These are phyloP conservation scores for Carpinus fangiana DNA, from an alignment of 306 rosid species.

Conservation along the genomic window DNA sequence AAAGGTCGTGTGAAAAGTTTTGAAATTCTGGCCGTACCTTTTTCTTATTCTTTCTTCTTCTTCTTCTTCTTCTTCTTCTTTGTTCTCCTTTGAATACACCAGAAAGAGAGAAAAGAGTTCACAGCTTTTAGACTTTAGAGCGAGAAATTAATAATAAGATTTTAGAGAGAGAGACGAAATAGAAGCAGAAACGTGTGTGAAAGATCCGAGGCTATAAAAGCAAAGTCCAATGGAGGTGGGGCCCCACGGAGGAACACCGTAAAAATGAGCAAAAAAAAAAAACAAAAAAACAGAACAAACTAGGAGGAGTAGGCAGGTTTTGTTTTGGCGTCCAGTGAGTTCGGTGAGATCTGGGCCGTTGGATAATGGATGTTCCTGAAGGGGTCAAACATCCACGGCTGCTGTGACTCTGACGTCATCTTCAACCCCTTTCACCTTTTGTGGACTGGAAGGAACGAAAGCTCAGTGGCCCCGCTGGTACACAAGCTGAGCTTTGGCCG, in stretches of 20 bases:
- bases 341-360: conserved; percentile 35
- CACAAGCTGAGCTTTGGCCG: conserved; percentile 17
- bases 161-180: conserved; percentile 28
- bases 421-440: conserved; percentile 29
- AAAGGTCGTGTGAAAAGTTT: conserved; percentile 8
- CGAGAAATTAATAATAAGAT: not conserved
- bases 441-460: conserved; percentile 30
- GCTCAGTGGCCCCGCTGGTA: conserved; percentile 15
- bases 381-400: conserved; percentile 38
- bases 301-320: conserved; percentile 8
- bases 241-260: not conserved
- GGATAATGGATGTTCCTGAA: conserved; percentile 15
- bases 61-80: conserved; percentile 1
- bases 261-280: not conserved
- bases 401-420: conserved; percentile 34
- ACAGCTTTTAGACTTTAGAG: conserved; percentile 16
- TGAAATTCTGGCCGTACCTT: conserved; percentile 44
- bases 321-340: conserved; percentile 53
- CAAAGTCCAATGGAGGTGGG: conserved; percentile 10
- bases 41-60: not conserved
- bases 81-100: conserved; percentile 29
- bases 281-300: conserved; percentile 9
- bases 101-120: conserved; percentile 31
- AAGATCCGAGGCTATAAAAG: conserved; percentile 37
- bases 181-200: conserved; percentile 39